Percentiles rank a stretch among this genome's conserved stretches.
Conservation (phyloP, 1,284 basidiomycete species). For the Sparassis latifolia region DNA sequence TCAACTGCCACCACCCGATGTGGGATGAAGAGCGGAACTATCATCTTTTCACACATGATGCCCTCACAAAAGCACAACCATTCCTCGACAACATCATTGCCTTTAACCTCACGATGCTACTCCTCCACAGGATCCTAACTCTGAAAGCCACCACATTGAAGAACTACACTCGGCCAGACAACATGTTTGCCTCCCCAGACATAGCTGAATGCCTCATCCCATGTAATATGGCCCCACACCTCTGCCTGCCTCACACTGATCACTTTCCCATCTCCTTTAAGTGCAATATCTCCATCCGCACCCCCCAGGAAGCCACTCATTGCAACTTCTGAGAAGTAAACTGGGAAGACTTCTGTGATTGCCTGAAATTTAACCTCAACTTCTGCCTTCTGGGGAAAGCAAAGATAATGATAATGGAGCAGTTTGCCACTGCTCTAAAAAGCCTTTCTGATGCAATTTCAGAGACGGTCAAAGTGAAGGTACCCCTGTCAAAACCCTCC, state of each 20-base stretch:
- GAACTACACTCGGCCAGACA: not conserved
- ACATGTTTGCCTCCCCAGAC: not conserved
- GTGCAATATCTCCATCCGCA: not conserved
- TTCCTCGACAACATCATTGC: not conserved
- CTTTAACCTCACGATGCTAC: not conserved
- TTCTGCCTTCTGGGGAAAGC: no score
- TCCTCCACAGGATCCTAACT: not conserved
- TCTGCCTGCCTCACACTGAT: not conserved
- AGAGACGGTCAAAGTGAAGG: conserved; percentile 10
- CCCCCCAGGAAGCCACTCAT: not conserved
- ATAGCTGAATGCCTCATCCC: not conserved
- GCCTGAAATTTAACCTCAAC: no score
- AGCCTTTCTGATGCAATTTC: conserved; percentile 4
- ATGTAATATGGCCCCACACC: not conserved
- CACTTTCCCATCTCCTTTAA: not conserved
- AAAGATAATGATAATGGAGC: no score
- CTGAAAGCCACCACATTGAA: not conserved
- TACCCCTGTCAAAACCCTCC: conserved; percentile 17
- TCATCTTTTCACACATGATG: no score
- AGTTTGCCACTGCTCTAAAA: no score
- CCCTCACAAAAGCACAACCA: not conserved
- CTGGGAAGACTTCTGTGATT: not conserved
- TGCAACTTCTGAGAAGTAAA: not conserved
- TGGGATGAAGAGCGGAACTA: no score
- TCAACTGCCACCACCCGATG: no score